Percentiles rank a stretch among this genome's conserved stretches.
Conservation (phyloP, 2,329 filamentous ascomycete genomes). For the Verticillium alfalfae region DNA sequence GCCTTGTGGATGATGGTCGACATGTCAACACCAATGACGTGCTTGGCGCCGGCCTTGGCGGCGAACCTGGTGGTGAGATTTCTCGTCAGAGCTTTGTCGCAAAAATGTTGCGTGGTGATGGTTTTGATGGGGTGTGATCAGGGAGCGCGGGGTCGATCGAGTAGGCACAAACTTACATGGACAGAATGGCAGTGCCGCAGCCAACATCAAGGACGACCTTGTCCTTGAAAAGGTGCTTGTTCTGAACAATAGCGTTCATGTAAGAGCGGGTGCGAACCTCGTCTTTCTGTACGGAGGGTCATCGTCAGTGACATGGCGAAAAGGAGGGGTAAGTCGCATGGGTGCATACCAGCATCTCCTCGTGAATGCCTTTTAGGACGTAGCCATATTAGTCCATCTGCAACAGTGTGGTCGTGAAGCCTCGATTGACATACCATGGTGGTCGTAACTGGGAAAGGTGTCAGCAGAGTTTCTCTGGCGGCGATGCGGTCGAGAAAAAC, state of each 20-base stretch:
- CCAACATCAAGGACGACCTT: conserved; percentile 90
- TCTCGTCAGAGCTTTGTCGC: conserved; percentile 1
- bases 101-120: not conserved
- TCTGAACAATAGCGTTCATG: conserved; percentile 96
- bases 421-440: conserved; percentile 65
- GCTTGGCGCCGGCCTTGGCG: conserved; percentile 90
- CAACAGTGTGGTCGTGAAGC: too few species aligned
- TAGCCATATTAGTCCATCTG: not conserved
- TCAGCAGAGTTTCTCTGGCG: conserved; percentile 9
- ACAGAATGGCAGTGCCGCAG: conserved; percentile 95
- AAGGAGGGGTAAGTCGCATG: not conserved
- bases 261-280: conserved; percentile 95
- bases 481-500: conserved; percentile 10
- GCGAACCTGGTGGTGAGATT: conserved; percentile 67
- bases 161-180: conserved; percentile 65
- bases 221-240: conserved; percentile 85
- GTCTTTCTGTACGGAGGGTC: conserved; percentile 68
- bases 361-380: conserved; percentile 68
- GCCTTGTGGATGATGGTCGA: conserved; percentile 99
- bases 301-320: not conserved
- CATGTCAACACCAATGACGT: conserved; percentile 99
- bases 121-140: too few species aligned
- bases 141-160: conserved; percentile 1
- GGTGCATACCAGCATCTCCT: conserved; percentile 82
- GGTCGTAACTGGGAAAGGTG: conserved; percentile 70